These are phyloP conservation scores for Oidiodendron maius DNA, from an alignment of 495 filamentous ascomycete species.

Conservation along the genomic window DNA sequence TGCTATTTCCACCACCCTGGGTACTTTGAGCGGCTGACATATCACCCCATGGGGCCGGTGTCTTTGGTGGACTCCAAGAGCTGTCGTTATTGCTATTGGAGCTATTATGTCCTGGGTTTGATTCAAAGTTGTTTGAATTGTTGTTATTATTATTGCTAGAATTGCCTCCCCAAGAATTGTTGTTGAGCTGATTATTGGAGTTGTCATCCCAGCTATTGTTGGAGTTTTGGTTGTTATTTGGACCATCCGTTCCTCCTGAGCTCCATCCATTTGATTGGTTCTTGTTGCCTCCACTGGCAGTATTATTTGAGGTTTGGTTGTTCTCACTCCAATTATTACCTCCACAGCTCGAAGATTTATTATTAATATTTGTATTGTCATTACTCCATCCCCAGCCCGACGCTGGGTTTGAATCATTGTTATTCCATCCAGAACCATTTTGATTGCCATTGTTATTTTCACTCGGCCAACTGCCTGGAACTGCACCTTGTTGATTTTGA, in stretches of 20 bases:
- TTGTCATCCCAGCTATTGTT: slow-evolving; percentile 9
- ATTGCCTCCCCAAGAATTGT: slow-evolving; percentile 8
- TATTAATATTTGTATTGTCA: slow-evolving; percentile 8
- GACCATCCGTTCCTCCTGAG: neutral
- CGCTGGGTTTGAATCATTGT: neutral
- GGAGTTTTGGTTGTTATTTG: slow-evolving; percentile 4
- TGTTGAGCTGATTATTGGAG: slow-evolving; percentile 17
- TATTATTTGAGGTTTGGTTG: slow-evolving; percentile 1
- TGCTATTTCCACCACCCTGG: neutral
- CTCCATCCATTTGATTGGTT: too few species aligned
- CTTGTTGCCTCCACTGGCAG: neutral
- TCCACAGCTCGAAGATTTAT: neutral
- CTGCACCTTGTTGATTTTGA: neutral
- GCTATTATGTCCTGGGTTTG: slow-evolving; percentile 6
- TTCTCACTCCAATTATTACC: neutral
- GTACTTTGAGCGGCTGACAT: slow-evolving; percentile 14
- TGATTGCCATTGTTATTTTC: neutral
- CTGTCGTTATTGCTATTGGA: neutral
- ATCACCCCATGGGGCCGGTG: slow-evolving; percentile 12
- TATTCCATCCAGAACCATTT: neutral
- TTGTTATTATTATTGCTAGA: slow-evolving; percentile 5
- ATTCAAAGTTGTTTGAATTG: slow-evolving; percentile 5
- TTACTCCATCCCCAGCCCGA: neutral
- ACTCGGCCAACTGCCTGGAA: neutral
- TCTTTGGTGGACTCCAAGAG: slow-evolving; percentile 4